Conservation (phyloP, 352 stramenopile species). For the Pythium phragmiticola region DNA sequence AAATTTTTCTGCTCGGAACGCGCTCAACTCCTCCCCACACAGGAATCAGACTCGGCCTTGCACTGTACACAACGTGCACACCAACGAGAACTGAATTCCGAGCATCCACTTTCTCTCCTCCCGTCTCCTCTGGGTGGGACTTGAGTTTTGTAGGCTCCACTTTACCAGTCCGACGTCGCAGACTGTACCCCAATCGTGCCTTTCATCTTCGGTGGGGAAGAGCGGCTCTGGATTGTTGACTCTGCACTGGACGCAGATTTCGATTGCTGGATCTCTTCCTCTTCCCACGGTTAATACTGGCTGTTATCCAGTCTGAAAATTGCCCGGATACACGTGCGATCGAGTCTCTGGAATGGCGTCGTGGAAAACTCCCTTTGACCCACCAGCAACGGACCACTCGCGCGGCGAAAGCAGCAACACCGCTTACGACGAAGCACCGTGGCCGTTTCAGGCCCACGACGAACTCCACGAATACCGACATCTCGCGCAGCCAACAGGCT, state of each 20-base stretch:
- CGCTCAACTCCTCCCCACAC: neutral
- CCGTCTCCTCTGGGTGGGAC: too few relatives aligned
- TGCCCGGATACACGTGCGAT: too few relatives aligned
- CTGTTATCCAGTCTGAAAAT: too few relatives aligned
- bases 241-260: neutral
- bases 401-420: neutral
- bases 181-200: neutral
- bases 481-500: neutral
- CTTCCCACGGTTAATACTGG: neutral
- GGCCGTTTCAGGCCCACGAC: neutral
- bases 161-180: neutral
- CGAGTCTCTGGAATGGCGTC: slow-evolving; percentile 12
- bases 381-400: neutral
- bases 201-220: neutral
- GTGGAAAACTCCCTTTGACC: slow-evolving; percentile 9
- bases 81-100: slow-evolving; percentile 11
- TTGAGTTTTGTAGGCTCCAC: too few relatives aligned
- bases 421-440: neutral
- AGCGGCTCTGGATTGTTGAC: neutral
- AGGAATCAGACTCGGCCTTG: slow-evolving; percentile 16
- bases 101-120: slow-evolving; percentile 6
- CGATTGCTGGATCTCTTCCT: neutral
- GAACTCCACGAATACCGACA: slow-evolving; percentile 3
- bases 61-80: slow-evolving; percentile 21
- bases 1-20: neutral